Evolutionary conservation across 306 rosid species (phyloP).

Genomic region (Castanea sativa): DNA sequence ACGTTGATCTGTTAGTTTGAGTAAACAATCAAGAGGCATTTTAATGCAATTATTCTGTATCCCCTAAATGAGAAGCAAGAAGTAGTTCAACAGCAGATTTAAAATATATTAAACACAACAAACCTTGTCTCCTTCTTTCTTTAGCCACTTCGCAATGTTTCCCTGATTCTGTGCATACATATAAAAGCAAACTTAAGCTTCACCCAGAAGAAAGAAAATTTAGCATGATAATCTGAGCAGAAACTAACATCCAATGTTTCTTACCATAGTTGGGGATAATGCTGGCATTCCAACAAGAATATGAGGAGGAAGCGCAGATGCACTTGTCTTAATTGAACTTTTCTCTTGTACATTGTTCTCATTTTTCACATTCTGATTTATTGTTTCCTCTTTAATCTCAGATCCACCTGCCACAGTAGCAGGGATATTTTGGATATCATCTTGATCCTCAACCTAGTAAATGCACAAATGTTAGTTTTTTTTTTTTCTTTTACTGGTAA

Average conservation of each 20-base stretch:
- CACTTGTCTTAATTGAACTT: constrained; percentile 42
- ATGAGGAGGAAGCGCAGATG: constrained; percentile 85
- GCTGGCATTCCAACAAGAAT: constrained; percentile 86
- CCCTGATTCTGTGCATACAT: constrained; percentile 73
- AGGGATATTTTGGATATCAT: constrained; percentile 77
- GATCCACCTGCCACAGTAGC: constrained; percentile 46
- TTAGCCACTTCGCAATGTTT: constrained; percentile 79
- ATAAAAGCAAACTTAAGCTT: constrained; percentile 14
- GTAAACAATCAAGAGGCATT: constrained; percentile 7
- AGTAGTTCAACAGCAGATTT: constrained; percentile 3
- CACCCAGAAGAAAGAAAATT: constrained; percentile 22
- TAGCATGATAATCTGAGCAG: constrained; percentile 11
- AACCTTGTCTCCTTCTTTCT: constrained; percentile 99
- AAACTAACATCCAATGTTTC: constrained; percentile 16
- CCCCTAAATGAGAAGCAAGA: neutral
- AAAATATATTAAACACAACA: constrained; percentile 35
- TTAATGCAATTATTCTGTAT: neutral
- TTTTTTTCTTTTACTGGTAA: too few species aligned
- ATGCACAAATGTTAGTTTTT: constrained; percentile 34
- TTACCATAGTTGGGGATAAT: constrained; percentile 95
- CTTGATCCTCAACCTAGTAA: constrained; percentile 81
- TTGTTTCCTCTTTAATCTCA: constrained; percentile 41
- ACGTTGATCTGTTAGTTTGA: constrained; percentile 74
- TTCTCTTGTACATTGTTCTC: constrained; percentile 52
- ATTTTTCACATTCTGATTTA: constrained; percentile 36